Percentiles rank a stretch among this genome's conserved stretches.
Evolutionary conservation across 176 grass and related monocot species (phyloP).

Genomic region (Tillandsia leiboldiana): DNA sequence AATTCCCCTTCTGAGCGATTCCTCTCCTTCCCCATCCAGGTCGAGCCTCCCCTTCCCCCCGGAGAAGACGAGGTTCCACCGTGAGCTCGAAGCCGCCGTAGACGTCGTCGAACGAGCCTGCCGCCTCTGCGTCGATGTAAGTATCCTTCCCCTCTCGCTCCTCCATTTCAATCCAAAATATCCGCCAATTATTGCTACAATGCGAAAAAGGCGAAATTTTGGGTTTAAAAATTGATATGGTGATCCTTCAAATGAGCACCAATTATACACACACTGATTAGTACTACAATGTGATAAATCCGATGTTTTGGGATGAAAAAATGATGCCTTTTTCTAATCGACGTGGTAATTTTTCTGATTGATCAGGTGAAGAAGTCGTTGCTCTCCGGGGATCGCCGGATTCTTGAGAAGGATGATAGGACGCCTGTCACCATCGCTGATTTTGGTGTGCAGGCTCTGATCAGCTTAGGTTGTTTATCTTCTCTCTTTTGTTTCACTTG

Average conservation of each 20-base stretch:
- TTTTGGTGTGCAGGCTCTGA: conserved; percentile 87
- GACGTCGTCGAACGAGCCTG: conserved; percentile 66
- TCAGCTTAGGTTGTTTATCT: conserved; percentile 60
- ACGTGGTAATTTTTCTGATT: conserved; percentile 6
- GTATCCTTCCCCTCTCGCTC: conserved; percentile 10
- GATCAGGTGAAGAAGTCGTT: conserved; percentile 76
- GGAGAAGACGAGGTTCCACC: conserved; percentile 39
- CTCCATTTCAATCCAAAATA: not conserved
- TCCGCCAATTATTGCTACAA: not conserved
- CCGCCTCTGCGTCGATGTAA: conserved; percentile 70
- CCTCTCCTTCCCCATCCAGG: conserved; percentile 3
- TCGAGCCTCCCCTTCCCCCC: conserved; percentile 47
- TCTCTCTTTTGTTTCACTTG: conserved; percentile 9
- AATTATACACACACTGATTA: no score
- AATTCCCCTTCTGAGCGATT: not conserved
- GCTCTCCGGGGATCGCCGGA: conserved; percentile 44
- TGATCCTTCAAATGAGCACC: no score
- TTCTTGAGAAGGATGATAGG: conserved; percentile 81
- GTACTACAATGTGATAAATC: no score
- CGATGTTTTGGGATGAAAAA: not conserved
- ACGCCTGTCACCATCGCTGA: conserved; percentile 72
- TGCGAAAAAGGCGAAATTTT: not conserved
- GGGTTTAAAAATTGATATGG: not conserved
- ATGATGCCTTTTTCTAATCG: not conserved
- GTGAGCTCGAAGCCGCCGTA: conserved; percentile 46